These are phyloP conservation scores for Pseudogymnoascus sp. DNA, from an alignment of 2,329 filamentous ascomycete species.

Conservation along the genomic window DNA sequence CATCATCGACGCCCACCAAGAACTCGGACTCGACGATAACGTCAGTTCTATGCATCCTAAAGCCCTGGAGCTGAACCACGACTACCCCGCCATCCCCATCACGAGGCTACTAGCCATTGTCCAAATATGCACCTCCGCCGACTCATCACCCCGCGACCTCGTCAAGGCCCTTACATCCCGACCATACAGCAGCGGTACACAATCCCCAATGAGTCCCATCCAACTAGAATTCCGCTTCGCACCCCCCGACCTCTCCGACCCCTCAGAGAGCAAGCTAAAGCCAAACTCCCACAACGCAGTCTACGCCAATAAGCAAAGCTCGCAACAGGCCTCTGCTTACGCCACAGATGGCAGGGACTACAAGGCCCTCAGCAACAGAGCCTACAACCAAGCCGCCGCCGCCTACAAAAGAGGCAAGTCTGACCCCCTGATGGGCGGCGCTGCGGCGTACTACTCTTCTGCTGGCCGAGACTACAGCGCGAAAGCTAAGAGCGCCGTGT, in stretches of 20 bases:
- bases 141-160: slow-evolving; percentile 52
- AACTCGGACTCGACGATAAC: slow-evolving; percentile 34
- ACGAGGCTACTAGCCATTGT: slow-evolving; percentile 48
- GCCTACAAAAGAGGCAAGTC: slow-evolving; percentile 60
- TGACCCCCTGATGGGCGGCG: slow-evolving; percentile 67
- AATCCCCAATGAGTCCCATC: slow-evolving; percentile 17
- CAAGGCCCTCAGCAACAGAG: slow-evolving; percentile 28
- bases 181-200: slow-evolving; percentile 12
- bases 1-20: slow-evolving; percentile 34
- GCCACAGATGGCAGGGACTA: slow-evolving; percentile 3
- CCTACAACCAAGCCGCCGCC: slow-evolving; percentile 51
- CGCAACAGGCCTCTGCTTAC: not conserved
- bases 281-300: slow-evolving; percentile 15
- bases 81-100: slow-evolving; percentile 47
- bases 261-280: slow-evolving; percentile 2
- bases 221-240: slow-evolving; percentile 28
- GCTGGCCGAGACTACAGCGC: slow-evolving; percentile 59
- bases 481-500: slow-evolving; percentile 51
- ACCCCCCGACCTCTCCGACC: slow-evolving; percentile 17
- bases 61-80: slow-evolving; percentile 46
- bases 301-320: not conserved
- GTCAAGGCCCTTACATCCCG: slow-evolving; percentile 45
- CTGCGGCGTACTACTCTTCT: slow-evolving; percentile 68
- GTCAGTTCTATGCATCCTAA: slow-evolving; percentile 42
- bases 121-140: slow-evolving; percentile 50